Evolutionary conservation across 2,329 filamentous ascomycete genomes (phyloP), one percentile per base, ranked within the genome.

Genomic region (Nemania diffusa): DNA sequence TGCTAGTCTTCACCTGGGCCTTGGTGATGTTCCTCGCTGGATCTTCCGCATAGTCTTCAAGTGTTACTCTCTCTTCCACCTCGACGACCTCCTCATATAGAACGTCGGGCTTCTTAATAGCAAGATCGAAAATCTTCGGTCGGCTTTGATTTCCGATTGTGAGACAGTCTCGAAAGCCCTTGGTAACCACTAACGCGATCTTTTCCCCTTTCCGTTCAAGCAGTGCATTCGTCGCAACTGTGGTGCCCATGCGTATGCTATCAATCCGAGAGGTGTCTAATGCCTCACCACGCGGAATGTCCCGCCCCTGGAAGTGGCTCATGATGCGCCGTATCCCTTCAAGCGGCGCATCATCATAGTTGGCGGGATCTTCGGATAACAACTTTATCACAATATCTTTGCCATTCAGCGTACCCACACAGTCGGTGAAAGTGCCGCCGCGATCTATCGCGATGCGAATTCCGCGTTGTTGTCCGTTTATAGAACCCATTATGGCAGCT

Each of bases 221-320:
- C 63, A 97, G 81, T 0, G 94, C 94, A 78, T 97, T 97, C 0
- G 94, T 97, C 9, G 94, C 94, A 13, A 97, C 94, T 0, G 94
- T 97, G 1, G 94, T 97, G 51, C 94, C 94, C 94, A 97, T 97
- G 55, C 94, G 91, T 77, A 97, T 97, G 62, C 92, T 94, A 73
- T 96, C 92, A 73, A 97, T 97, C 75, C 90, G 82, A 20, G 89
- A 88, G 0, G 94, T 97, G 78, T 97, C 93, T 8, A 97, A 83
- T 0, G 91, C 83, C 77, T 94, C 84, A 27, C 93, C 93, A 55
- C 94, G 89, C 3, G 92, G 92, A 51, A 97, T 94, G 4, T 95
- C 90, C 65, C 86, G 85, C 61, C 86, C 85, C 1, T 90, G 88
- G 79, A 97, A 97, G 73, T 88, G 90, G 71, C 90, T 91, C 80